These are phyloP conservation scores for Suillus decipiens DNA, from an alignment of 768 basidiomycete species.

Conservation along the genomic window DNA sequence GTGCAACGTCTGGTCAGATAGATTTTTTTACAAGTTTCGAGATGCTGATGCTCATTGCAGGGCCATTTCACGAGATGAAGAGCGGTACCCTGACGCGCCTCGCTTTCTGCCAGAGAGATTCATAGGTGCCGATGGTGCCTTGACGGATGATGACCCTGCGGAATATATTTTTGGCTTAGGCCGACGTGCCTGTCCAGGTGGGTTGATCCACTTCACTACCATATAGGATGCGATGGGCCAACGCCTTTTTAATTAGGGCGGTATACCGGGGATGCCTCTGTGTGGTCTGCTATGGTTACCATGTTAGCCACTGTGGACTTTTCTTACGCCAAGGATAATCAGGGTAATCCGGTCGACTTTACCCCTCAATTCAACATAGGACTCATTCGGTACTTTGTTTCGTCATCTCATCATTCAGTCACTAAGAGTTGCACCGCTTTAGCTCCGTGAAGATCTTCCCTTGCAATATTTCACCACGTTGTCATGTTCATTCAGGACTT, in stretches of 20 bases:
- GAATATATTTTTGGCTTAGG: constrained; percentile 7
- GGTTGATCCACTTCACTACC: background rate
- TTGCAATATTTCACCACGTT: constrained; percentile 4
- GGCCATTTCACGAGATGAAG: constrained; percentile 8
- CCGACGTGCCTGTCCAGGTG: constrained; percentile 6
- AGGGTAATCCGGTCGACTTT: constrained; percentile 23
- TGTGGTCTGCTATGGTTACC: constrained; percentile 27
- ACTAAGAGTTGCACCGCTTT: background rate
- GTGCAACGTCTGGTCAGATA: constrained; percentile 1
- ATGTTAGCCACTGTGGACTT: constrained; percentile 27
- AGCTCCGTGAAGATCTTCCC: constrained; percentile 3
- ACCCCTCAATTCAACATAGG: constrained; percentile 7
- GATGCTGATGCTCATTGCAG: background rate
- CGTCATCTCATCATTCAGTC: background rate
- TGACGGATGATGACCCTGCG: background rate
- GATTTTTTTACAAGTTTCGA: background rate
- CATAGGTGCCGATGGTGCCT: background rate
- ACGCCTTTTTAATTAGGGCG: constrained; percentile 12
- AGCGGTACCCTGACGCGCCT: background rate
- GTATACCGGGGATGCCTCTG: constrained; percentile 24
- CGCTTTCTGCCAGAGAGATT: constrained; percentile 9
- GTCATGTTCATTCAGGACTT: background rate
- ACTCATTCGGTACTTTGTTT: constrained; percentile 2
- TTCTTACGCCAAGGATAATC: constrained; percentile 19
- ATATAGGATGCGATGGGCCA: no score